Percentiles rank a stretch among this genome's conserved stretches.
These are phyloP conservation scores for Aspergillus niger DNA, from an alignment of 2,329 filamentous ascomycete species.

Conservation along the genomic window DNA sequence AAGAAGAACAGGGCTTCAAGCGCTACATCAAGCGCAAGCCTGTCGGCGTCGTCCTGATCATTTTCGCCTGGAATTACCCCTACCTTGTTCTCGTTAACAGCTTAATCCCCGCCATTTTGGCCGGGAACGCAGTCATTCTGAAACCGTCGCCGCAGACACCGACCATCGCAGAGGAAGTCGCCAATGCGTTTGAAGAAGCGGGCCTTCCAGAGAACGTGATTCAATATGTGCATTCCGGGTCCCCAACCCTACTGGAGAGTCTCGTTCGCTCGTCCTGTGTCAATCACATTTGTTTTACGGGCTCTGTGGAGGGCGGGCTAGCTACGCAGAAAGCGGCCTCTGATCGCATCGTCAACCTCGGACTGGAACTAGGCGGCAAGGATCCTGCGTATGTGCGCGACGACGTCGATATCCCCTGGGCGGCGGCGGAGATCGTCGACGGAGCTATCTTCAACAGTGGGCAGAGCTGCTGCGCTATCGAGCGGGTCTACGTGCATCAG, in stretches of 20 bases:
- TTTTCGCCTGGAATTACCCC: constrained; percentile 95
- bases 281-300: constrained; percentile 82
- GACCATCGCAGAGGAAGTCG: constrained; percentile 77
- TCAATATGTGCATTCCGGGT: constrained; percentile 84
- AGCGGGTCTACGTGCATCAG: constrained; percentile 84
- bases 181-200: constrained; percentile 73
- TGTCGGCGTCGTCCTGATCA: constrained; percentile 78
- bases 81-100: constrained; percentile 90
- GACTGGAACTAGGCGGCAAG: constrained; percentile 87
- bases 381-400: constrained; percentile 85
- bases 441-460: constrained; percentile 92
- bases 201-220: constrained; percentile 79
- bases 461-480: constrained; percentile 89
- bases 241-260: constrained; percentile 71
- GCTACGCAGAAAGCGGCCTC: constrained; percentile 79
- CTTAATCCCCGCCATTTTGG: constrained; percentile 78
- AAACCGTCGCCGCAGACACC: constrained; percentile 93
- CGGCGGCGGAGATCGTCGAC: constrained; percentile 87
- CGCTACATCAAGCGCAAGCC: constrained; percentile 84
- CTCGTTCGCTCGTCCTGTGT: constrained; percentile 74
- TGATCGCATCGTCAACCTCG: constrained; percentile 77
- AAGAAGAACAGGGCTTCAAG: constrained; percentile 74
- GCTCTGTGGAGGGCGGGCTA: constrained; percentile 80
- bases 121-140: constrained; percentile 84
- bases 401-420: constrained; percentile 84